phyloP scores from a whole-genome alignment of 176 grass and related monocot genomes.

The Triticum turgidum region DNA sequence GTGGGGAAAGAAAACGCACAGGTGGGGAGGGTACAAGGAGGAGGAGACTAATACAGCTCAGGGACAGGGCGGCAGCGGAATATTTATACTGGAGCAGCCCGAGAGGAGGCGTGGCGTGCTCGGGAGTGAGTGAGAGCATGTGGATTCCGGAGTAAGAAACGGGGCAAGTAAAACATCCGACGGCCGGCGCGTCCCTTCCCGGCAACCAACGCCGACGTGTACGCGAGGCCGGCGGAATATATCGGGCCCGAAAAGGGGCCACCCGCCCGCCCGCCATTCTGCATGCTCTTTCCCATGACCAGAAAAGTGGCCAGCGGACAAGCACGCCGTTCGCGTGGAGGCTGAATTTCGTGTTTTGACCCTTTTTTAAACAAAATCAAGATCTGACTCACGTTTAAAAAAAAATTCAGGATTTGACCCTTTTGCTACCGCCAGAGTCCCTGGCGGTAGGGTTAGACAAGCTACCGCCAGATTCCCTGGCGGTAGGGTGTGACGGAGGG shows the following conservation, averaged over 20 bases:
- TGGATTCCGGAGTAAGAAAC: background rate
- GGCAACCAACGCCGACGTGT: background rate
- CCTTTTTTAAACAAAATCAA: too few relatives aligned
- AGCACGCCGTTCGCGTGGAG: background rate
- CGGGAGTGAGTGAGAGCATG: background rate
- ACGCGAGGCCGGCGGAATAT: background rate
- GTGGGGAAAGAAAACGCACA: background rate
- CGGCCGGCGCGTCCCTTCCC: background rate
- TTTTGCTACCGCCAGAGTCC: too few relatives aligned
- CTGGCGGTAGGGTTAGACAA: too few relatives aligned
- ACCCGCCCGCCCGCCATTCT: too few relatives aligned
- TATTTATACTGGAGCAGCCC: conserved; percentile 36
- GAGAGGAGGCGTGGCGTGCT: background rate
- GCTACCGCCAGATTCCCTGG: too few relatives aligned
- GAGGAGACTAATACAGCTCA: conserved; percentile 16
- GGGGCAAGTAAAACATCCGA: background rate
- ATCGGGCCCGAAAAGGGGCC: too few relatives aligned
- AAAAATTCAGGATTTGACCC: too few relatives aligned
- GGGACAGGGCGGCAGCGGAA: conserved; percentile 31
- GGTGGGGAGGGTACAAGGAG: background rate
- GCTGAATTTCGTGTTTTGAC: too few relatives aligned
- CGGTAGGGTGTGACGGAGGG: too few relatives aligned
- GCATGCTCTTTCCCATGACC: background rate
- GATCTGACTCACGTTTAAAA: too few relatives aligned
- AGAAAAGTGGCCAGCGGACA: background rate